Base-by-base conservation (phyloP, 345 rosid genomes). In the Camelina neglecta region DNA sequence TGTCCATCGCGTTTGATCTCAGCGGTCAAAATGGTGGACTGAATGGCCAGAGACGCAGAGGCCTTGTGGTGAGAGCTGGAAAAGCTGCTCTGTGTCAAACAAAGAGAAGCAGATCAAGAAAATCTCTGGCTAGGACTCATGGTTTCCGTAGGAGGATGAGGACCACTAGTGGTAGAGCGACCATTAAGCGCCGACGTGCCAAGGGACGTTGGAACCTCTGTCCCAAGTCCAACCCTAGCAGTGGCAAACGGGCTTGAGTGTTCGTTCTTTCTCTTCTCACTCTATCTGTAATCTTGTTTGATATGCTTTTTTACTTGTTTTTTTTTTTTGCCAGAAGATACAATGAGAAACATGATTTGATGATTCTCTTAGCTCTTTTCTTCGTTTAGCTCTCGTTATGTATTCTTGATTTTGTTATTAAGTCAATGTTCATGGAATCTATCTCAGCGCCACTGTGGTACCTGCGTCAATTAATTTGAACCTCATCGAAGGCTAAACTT, bases 201-300 rank as follows among this genome's bases (percentile, higher is more conserved):
- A 92, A 95, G 83, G 97, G 99, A 51, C 83, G 97, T 0, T 63
- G 85, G 89, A 88, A 90, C 39, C 97, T 95, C 69, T 95, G 99
- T 79, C 82, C 97, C 44, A 92, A 95, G 87, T 84, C 99, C 68
- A 69, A 92, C 74, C 90, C 97, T 15, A 89, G 82, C 77, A 86
- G 96, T 3, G 97, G 97, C 70, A 92, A 89, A 75, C 81, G 82
- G 8, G 71, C 83, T 18, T 86, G 73, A 81, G 7, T 20, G 3
- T 72, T 15, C 38, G 31, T 29, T 29, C 4, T 20, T 26, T 53
- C 13, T 63, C 44, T 31, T 31, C 5, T 24, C 66, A 1, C 26
- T 72, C 54, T 31, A n/a, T 66, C 38, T 72, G 69, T 78, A 60
- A 60, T 67, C 68, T 78, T 78, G 58, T 23, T 72, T 64, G 49